Evolutionary conservation across 2,329 filamentous ascomycete species (phyloP), one percentile per base, ranked within the genome.

Genomic region (Apiospora phragmitis): DNA sequence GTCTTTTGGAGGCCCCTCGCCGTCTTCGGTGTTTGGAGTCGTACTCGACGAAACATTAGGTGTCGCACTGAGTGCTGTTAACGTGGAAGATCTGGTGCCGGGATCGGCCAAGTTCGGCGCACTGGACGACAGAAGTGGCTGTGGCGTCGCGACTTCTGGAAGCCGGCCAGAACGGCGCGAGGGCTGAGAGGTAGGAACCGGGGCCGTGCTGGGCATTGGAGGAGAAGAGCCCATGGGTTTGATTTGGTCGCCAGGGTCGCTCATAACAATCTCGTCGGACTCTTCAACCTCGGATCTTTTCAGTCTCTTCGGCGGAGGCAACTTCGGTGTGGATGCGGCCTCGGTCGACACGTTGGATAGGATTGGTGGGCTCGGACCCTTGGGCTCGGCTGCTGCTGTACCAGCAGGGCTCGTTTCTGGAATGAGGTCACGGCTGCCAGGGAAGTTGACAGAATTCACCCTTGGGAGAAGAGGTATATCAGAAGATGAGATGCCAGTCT

Each of bases 11-110:
- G 51, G n/a, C 4, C 68, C 70, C 47, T 70, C 70, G 21, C 72
- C 71, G 32, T 74, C 70, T 32, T 77, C 77, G 32, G 77, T 78
- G 49, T 72, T 76, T 29, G 75, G 74, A 7, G 76, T 76, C n/a
- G 73, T 71, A 65, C 74, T 77, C 1, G 77, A 77, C 6, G 76
- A 71, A 47, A 78, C 45, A 24, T 55, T 72, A 6, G 78, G 78
- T 6, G 78, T 79, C 26, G 73, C 70, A 35, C 78, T 78, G 47
- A 80, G 69, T 14, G 72, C 71, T 24, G 77, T 75, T 16, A 80
- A 65, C 4, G 74, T 71, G 3, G 79, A 80, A 21, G 77, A 76
- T 14, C 59, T 66, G n/a, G 77, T 75, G 11, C 71, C 72, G 35
- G 72, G 29, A 38, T 62, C 55, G 18, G 21, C 55, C 55, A 11